These are phyloP conservation scores for Beverwykella pulmonaria DNA, from an alignment of 495 filamentous ascomycete genomes.

Conservation along the genomic window DNA sequence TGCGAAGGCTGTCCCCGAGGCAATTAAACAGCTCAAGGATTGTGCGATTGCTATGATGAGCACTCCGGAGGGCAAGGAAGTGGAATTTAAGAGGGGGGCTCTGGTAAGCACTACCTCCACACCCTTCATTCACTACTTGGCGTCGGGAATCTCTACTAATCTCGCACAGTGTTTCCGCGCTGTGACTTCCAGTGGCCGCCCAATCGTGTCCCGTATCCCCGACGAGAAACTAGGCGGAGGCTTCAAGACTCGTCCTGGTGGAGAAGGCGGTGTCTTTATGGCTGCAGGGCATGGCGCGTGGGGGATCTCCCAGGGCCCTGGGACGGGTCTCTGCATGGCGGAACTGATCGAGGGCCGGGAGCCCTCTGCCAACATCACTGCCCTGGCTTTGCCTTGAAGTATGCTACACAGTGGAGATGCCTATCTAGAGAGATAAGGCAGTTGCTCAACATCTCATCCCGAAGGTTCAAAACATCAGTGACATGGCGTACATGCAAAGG, in stretches of 20 bases:
- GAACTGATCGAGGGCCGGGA: constrained; percentile 46
- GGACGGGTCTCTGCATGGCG: constrained; percentile 45
- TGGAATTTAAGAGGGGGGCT: constrained; percentile 66
- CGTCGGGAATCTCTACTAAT: no score
- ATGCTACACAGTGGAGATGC: not conserved
- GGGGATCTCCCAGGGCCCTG: constrained; percentile 46
- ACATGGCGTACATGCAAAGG: no score
- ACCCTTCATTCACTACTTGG: no score
- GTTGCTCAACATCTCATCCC: no score
- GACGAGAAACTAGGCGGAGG: constrained; percentile 58
- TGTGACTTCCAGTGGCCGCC: constrained; percentile 62
- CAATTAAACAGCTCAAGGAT: constrained; percentile 56
- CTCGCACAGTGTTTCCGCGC: constrained; percentile 66
- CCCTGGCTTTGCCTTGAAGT: constrained; percentile 35
- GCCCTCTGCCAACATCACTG: constrained; percentile 41
- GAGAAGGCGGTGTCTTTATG: constrained; percentile 68
- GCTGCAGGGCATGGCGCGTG: constrained; percentile 66
- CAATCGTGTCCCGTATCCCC: constrained; percentile 60
- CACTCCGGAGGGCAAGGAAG: constrained; percentile 50
- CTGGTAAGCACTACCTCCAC: constrained; percentile 39
- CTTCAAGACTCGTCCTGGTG: constrained; percentile 46
- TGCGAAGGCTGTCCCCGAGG: constrained; percentile 47
- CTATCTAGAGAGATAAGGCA: not conserved
- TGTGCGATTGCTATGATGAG: constrained; percentile 63
- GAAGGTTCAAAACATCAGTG: no score